phyloP scores from a whole-genome alignment of 305 asterid genomes.

The Euphrasia arctica region DNA sequence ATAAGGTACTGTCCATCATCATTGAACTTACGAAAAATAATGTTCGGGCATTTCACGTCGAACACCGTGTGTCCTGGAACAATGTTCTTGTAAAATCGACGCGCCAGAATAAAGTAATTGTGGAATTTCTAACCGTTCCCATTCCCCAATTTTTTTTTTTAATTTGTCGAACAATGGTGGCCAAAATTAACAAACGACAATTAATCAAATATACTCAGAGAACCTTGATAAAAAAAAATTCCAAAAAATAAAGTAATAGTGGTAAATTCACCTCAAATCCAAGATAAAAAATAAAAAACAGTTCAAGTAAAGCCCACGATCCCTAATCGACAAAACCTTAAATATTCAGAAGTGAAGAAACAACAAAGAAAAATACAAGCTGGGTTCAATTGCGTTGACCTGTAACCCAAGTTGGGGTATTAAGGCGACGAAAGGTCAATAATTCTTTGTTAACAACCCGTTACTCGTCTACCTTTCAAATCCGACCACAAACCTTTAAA shows the following conservation, averaged over 20 bases:
- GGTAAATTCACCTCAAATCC: conserved; percentile 4
- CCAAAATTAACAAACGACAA: no score
- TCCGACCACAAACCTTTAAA: no score
- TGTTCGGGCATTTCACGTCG: conserved; percentile 89
- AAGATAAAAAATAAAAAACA: conserved; percentile 10
- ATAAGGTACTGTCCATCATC: conserved; percentile 92
- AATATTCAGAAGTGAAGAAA: no score
- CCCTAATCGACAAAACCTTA: conserved; percentile 6
- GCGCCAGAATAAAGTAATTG: conserved; percentile 39
- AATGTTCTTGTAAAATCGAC: conserved; percentile 87
- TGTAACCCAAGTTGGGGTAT: no score
- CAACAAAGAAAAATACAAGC: no score
- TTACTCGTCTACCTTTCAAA: no score
- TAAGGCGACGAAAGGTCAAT: no score
- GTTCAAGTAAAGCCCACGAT: conserved; percentile 8
- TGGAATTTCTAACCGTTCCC: conserved; percentile 7
- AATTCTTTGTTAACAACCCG: no score
- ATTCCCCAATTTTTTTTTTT: background rate
- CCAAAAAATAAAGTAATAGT: background rate
- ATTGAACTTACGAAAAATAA: conserved; percentile 89
- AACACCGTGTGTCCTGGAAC: conserved; percentile 82
- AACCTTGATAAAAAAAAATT: no score
- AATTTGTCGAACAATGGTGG: no score
- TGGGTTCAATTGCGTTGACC: no score
- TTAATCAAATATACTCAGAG: no score